These are phyloP conservation scores for Eutrema yunnanense DNA, from an alignment of 345 rosid species.

Conservation along the genomic window DNA sequence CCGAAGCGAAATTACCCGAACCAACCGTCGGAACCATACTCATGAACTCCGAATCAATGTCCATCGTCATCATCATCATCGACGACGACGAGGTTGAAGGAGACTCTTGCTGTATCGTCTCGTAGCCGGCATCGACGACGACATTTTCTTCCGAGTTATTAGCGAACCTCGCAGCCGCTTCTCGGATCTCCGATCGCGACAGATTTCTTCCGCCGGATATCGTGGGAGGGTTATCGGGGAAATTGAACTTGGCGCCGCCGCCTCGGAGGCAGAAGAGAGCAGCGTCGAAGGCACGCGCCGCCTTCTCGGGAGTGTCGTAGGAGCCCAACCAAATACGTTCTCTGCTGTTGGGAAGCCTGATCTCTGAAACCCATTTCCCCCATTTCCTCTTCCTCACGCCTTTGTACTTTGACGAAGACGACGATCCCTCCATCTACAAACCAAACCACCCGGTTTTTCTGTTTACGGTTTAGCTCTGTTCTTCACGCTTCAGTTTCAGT, in stretches of 20 bases:
- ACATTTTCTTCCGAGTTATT: conserved; percentile 19
- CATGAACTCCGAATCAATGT: conserved; percentile 32
- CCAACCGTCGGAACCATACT: conserved; percentile 24
- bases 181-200: conserved; percentile 47
- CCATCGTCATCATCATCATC: conserved; percentile 11
- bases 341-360: conserved; percentile 82
- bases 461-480: background rate
- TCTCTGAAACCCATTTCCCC: conserved; percentile 95
- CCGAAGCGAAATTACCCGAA: conserved; percentile 29
- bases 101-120: conserved; percentile 28
- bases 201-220: conserved; percentile 45
- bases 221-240: conserved; percentile 64
- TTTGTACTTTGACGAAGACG: conserved; percentile 44
- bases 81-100: conserved; percentile 29
- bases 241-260: conserved; percentile 51
- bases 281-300: conserved; percentile 86
- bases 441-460: background rate
- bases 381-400: conserved; percentile 90
- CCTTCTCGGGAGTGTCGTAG: conserved; percentile 62
- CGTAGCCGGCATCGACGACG: conserved; percentile 8
- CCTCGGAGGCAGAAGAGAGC: conserved; percentile 79
- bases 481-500: background rate
- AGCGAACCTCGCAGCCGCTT: conserved; percentile 57
- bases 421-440: conserved; percentile 9
- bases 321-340: conserved; percentile 92